These are phyloP conservation scores for Chaetothyriales sp. DNA, from an alignment of 2,329 filamentous ascomycete species.

Conservation along the genomic window DNA sequence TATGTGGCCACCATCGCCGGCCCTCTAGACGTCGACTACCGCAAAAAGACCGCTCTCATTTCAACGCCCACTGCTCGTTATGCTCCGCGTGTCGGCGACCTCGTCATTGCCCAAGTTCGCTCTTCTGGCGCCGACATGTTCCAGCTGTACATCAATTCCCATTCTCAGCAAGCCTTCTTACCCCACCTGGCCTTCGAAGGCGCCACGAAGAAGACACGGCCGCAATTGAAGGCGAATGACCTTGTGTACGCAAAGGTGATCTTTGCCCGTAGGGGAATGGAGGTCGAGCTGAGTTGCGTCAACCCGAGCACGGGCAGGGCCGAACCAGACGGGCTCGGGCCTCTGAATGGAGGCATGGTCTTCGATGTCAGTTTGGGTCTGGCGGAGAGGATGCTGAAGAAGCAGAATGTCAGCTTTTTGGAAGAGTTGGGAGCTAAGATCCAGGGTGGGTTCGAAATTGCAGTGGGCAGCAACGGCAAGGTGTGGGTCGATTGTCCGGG, in stretches of 20 bases:
- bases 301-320: slow-evolving; percentile 74
- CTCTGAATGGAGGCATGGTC: slow-evolving; percentile 71
- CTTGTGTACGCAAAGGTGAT: slow-evolving; percentile 80
- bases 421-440: slow-evolving; percentile 71
- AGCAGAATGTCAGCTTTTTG: slow-evolving; percentile 56
- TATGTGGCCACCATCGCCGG: slow-evolving; percentile 26
- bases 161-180: slow-evolving; percentile 52
- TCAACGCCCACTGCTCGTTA: slow-evolving; percentile 46
- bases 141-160: slow-evolving; percentile 59
- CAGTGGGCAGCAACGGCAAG: slow-evolving; percentile 80
- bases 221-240: slow-evolving; percentile 58
- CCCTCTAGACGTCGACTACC: slow-evolving; percentile 25
- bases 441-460: slow-evolving; percentile 66
- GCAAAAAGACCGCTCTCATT: slow-evolving; percentile 27
- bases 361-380: slow-evolving; percentile 69
- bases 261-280: slow-evolving; percentile 58
- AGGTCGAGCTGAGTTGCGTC: slow-evolving; percentile 82
- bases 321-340: slow-evolving; percentile 75
- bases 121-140: slow-evolving; percentile 64
- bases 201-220: slow-evolving; percentile 82
- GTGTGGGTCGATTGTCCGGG: slow-evolving; percentile 69
- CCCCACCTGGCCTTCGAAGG: slow-evolving; percentile 87
- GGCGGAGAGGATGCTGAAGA: slow-evolving; percentile 60
- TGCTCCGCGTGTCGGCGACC: slow-evolving; percentile 62
- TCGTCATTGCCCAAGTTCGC: slow-evolving; percentile 76